A percentile compares a stretch with the other conserved stretches of the same genome.
Evolutionary conservation across 2,329 filamentous ascomycete species (phyloP).

Genomic region (Chrysoporthe cubensis): DNA sequence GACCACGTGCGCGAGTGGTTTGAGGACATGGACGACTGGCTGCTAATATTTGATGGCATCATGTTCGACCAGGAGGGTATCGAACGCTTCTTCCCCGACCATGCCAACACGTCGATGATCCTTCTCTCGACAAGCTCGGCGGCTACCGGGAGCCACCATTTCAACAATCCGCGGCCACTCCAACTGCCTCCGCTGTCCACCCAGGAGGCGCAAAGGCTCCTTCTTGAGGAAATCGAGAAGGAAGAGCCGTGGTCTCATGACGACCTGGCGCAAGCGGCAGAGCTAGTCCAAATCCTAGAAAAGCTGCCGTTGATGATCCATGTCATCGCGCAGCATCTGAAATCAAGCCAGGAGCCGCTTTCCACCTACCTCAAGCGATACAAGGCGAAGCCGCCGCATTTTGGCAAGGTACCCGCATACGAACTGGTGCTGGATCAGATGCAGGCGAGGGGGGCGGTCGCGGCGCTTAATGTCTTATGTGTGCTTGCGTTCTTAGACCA

Average conservation of each 20-base stretch:
- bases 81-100: slow-evolving; percentile 66
- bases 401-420: slow-evolving; percentile 51
- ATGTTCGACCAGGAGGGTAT: slow-evolving; percentile 64
- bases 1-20: slow-evolving; percentile 65
- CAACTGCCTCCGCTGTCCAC: slow-evolving; percentile 58
- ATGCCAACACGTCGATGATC: slow-evolving; percentile 65
- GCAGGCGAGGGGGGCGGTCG: slow-evolving; percentile 47
- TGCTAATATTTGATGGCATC: slow-evolving; percentile 70
- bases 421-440: slow-evolving; percentile 54
- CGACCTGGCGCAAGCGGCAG: slow-evolving; percentile 60
- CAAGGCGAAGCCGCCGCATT: slow-evolving; percentile 56
- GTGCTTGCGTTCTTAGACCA: slow-evolving; percentile 68
- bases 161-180: slow-evolving; percentile 61
- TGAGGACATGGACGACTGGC: slow-evolving; percentile 63
- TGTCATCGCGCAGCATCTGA: slow-evolving; percentile 65
- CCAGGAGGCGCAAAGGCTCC: slow-evolving; percentile 61
- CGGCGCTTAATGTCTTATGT: slow-evolving; percentile 67
- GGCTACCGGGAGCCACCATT: slow-evolving; percentile 57
- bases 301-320: slow-evolving; percentile 71
- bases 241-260: slow-evolving; percentile 56
- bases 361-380: slow-evolving; percentile 64
- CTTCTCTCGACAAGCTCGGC: slow-evolving; percentile 69
- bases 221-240: slow-evolving; percentile 66
- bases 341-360: slow-evolving; percentile 63
- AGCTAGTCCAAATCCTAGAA: slow-evolving; percentile 66